phyloP scores from a whole-genome alignment of 345 rosid species.

The Eutrema yunnanense region DNA sequence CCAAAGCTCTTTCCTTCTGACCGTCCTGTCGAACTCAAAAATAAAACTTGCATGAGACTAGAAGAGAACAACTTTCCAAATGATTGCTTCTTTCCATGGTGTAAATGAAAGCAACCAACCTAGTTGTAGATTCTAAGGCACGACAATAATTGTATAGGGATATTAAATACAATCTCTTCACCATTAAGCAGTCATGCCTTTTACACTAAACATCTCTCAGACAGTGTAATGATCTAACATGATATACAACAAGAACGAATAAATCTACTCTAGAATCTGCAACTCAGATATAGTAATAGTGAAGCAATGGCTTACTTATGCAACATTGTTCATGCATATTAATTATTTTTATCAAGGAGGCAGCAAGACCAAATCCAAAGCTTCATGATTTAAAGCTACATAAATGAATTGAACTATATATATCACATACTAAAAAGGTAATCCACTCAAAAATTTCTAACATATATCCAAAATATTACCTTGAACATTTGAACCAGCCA shows the following conservation, averaged over 20 bases:
- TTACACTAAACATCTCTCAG: not conserved
- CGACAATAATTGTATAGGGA: not conserved
- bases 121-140: not conserved
- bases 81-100: not conserved
- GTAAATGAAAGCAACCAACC: not conserved
- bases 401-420: not conserved
- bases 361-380: not conserved
- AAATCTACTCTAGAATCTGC: not conserved
- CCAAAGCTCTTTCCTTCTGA: slow-evolving; percentile 55
- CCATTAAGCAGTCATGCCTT: not conserved
- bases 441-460: not conserved
- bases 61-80: slow-evolving; percentile 2
- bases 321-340: not conserved
- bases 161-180: not conserved
- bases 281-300: not conserved
- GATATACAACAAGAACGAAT: not conserved
- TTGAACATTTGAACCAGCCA: slow-evolving; percentile 95
- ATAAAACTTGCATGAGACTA: slow-evolving; percentile 1
- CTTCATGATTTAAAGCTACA: not conserved
- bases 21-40: slow-evolving; percentile 41
- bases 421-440: not conserved
- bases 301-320: not conserved
- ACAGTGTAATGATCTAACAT: not conserved
- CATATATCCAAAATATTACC: slow-evolving; percentile 42
- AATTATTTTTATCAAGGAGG: not conserved